phyloP scores from a whole-genome alignment of 805 yeast species.

The Kuraishia borneana region DNA sequence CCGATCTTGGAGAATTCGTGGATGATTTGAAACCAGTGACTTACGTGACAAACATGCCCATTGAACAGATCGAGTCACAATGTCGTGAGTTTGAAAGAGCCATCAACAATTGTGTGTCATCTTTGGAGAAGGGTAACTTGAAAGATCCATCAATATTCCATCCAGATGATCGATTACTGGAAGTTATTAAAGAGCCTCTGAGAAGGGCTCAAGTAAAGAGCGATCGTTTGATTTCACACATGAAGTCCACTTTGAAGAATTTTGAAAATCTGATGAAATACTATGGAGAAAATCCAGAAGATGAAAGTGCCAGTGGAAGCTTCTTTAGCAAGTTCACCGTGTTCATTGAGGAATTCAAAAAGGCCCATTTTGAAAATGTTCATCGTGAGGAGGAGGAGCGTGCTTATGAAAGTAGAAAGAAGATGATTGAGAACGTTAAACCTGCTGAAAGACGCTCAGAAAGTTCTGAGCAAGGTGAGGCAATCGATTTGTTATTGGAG shows the following conservation, averaged over 20 bases:
- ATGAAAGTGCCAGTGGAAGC: slow-evolving; percentile 39
- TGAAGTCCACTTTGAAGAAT: slow-evolving; percentile 35
- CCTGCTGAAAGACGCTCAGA: slow-evolving; percentile 4
- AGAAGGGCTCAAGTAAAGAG: slow-evolving; percentile 29
- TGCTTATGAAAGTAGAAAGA: slow-evolving; percentile 53
- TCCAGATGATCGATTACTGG: slow-evolving; percentile 51
- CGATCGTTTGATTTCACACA: slow-evolving; percentile 37
- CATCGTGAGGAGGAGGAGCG: slow-evolving; percentile 59
- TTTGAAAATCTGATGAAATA: slow-evolving; percentile 52
- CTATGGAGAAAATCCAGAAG: slow-evolving; percentile 58
- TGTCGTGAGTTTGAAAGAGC: slow-evolving; percentile 41
- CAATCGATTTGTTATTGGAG: slow-evolving; percentile 13
- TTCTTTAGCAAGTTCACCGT: slow-evolving; percentile 53
- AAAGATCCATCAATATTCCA: slow-evolving; percentile 54
- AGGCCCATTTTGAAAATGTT: slow-evolving; percentile 54
- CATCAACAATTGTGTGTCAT: slow-evolving; percentile 38
- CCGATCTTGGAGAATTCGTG: slow-evolving; percentile 49
- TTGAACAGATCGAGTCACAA: slow-evolving; percentile 52
- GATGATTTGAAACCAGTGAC: slow-evolving; percentile 44
- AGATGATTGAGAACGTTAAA: slow-evolving; percentile 29
- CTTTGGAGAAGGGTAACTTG: slow-evolving; percentile 51
- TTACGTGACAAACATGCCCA: slow-evolving; percentile 47
- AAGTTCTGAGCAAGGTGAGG: slow-evolving; percentile 3
- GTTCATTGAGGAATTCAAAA: slow-evolving; percentile 50
- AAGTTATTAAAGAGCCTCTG: slow-evolving; percentile 39